These are phyloP conservation scores for Sclerotinia subarctica DNA, from an alignment of 2,329 filamentous ascomycete species.

Conservation along the genomic window DNA sequence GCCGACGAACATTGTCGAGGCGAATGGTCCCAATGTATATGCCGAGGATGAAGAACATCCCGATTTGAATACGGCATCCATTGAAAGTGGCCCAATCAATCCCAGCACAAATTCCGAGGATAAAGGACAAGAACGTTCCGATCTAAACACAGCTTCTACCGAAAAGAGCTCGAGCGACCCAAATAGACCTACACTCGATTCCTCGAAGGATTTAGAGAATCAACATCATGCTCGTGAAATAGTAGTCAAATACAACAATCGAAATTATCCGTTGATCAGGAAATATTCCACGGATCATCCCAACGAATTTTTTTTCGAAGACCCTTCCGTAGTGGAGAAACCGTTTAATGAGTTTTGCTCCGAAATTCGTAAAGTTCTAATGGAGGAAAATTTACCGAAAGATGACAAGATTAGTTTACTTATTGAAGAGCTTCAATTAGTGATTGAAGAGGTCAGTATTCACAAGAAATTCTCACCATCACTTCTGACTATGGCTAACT, in stretches of 20 bases:
- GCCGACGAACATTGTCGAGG: neutral
- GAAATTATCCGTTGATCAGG: slow-evolving; percentile 18
- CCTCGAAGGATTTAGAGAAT: neutral
- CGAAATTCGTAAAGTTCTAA: slow-evolving; percentile 53
- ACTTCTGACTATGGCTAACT: slow-evolving; percentile 33
- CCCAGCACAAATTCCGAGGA: neutral
- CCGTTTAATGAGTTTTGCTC: slow-evolving; percentile 54
- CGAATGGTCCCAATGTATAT: neutral
- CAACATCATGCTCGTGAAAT: slow-evolving; percentile 14
- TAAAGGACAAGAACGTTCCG: neutral
- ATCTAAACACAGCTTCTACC: neutral
- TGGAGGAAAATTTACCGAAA: slow-evolving; percentile 49
- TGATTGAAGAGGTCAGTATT: slow-evolving; percentile 54
- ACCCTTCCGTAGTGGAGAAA: slow-evolving; percentile 52
- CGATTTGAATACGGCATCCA: neutral
- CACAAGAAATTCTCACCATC: neutral
- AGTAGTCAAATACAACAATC: slow-evolving; percentile 17
- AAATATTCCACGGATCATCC: slow-evolving; percentile 43
- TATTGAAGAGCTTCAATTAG: slow-evolving; percentile 53
- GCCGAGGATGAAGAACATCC: neutral
- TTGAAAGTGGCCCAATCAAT: neutral
- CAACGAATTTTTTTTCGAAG: slow-evolving; percentile 54
- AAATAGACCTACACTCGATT: neutral
- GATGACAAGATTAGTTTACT: slow-evolving; percentile 56
- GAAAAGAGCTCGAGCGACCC: neutral